phyloP scores from a whole-genome alignment of 805 yeast genomes.

The Tetrapisispora namnaoensis region DNA sequence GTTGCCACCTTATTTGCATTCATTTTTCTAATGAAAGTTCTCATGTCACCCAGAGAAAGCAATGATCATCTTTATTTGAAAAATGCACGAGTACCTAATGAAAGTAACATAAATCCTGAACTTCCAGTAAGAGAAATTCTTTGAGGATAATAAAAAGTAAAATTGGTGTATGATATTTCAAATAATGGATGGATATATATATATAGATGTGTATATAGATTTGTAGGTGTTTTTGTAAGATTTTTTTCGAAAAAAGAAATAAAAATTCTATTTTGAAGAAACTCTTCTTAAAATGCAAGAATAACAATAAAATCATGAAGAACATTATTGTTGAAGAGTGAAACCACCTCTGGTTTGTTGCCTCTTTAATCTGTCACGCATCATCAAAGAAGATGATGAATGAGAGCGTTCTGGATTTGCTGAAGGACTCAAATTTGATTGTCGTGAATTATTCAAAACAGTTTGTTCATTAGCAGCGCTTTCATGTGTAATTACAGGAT shows the following conservation, averaged over 20 bases:
- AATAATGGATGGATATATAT: background rate
- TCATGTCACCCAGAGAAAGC: slow-evolving; percentile 66
- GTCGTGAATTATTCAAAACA: background rate
- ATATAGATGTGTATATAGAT: background rate
- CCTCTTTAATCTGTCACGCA: slow-evolving; percentile 26
- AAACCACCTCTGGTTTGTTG: slow-evolving; percentile 6
- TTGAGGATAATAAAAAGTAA: slow-evolving; percentile 2
- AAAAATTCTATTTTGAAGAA: background rate
- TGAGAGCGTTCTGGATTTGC: slow-evolving; percentile 1
- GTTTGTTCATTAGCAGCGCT: background rate
- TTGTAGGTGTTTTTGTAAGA: background rate
- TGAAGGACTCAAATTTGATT: background rate
- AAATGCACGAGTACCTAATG: slow-evolving; percentile 7
- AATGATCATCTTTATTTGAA: slow-evolving; percentile 66
- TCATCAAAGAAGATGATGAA: slow-evolving; percentile 18
- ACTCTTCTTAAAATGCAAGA: background rate
- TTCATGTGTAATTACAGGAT: background rate
- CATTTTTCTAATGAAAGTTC: slow-evolving; percentile 67
- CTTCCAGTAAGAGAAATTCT: slow-evolving; percentile 17
- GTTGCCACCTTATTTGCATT: slow-evolving; percentile 60
- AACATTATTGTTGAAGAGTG: background rate
- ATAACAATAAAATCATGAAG: background rate
- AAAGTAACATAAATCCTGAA: background rate
- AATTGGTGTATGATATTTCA: background rate
- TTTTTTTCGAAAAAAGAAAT: background rate